A percentile compares a stretch with the other conserved stretches of the same genome.
Evolutionary conservation across 129 eudicot species (phyloP).

Genomic region (Centrapalus pauciflorus): DNA sequence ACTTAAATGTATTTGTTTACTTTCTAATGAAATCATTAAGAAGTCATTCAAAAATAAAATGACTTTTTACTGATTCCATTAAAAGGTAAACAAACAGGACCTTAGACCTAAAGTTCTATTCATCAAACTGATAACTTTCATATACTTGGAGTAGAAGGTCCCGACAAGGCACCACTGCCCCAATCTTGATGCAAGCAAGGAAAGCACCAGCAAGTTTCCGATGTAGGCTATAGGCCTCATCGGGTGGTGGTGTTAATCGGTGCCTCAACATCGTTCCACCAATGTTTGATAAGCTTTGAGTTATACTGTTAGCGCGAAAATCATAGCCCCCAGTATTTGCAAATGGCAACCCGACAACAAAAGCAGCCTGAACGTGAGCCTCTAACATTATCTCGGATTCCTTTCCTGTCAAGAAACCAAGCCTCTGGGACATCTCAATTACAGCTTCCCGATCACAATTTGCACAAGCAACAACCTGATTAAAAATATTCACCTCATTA

Average conservation of each 20-base stretch:
- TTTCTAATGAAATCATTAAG: no score
- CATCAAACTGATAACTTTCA: slow-evolving; percentile 56
- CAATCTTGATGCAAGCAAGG: slow-evolving; percentile 88
- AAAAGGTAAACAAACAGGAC: no score
- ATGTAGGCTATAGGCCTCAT: slow-evolving; percentile 92
- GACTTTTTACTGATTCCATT: no score
- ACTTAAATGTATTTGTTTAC: no score
- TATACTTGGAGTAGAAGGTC: slow-evolving; percentile 67
- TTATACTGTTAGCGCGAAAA: slow-evolving; percentile 69
- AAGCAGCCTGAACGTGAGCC: slow-evolving; percentile 92
- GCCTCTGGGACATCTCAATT: slow-evolving; percentile 80
- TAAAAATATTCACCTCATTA: neutral
- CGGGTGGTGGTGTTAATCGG: slow-evolving; percentile 96
- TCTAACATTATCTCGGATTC: slow-evolving; percentile 90
- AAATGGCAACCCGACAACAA: slow-evolving; percentile 88
- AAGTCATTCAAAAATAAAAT: no score
- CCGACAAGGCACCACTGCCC: slow-evolving; percentile 88
- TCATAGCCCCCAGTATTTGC: slow-evolving; percentile 71
- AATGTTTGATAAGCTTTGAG: slow-evolving; percentile 71
- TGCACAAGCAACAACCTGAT: slow-evolving; percentile 86
- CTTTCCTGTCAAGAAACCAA: slow-evolving; percentile 76
- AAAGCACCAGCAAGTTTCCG: slow-evolving; percentile 97
- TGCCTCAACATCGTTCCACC: slow-evolving; percentile 93
- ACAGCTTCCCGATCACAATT: slow-evolving; percentile 59
- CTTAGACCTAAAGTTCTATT: slow-evolving; percentile 3